Evolutionary conservation across 139 green algal genomes (phyloP), one percentile per base, ranked within the genome.

Genomic region (Picocystis salinarum): DNA sequence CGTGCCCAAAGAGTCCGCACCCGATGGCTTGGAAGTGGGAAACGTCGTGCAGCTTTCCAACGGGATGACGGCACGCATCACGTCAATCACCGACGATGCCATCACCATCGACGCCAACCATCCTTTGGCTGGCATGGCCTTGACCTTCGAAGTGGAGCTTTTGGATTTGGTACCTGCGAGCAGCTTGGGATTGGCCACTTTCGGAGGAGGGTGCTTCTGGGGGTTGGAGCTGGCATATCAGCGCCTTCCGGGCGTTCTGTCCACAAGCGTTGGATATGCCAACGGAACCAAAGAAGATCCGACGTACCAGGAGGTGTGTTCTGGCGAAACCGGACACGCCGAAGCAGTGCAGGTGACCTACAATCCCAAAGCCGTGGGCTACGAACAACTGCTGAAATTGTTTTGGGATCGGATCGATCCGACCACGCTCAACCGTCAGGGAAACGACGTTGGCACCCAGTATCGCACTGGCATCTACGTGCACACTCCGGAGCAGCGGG

Each of bases 151-250:
- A 15, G 31, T 37, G 31, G 31, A 37, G 31, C 31, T 37, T 13
- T 15, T 37, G 31, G 31, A 37, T 13, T 15, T 37, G 13, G 15
- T 37, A 37, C 15, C 31, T 15, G 41, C 25, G 9, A 36, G 19
- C 41, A 48, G 7, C 20, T 11, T 75, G 23, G 19, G 71, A 37
- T 48, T 36, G 5, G 70, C 63, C 2, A 69, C 47, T 12, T 80
- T 80, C 54, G 69, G 40, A 4, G 65, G 48, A 2, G 79, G 79
- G 6, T 91, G 79, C 67, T 91, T 91, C 65, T 91, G 79, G 79
- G 77, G 77, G 4, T 39, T 78, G 6, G 73, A 89, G 57, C 68
- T 89, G 11, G 64, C 48, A 2, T 81, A 74, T 30, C 58, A 76
- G 54, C 36, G 79, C 6, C 68, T 85, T 23, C 75, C 75, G 2